A percentile compares a stretch with the other conserved stretches of the same genome.
Evolutionary conservation across 129 eudicot species (phyloP).

Genomic region (Chrysanthemum lavandulifolium): DNA sequence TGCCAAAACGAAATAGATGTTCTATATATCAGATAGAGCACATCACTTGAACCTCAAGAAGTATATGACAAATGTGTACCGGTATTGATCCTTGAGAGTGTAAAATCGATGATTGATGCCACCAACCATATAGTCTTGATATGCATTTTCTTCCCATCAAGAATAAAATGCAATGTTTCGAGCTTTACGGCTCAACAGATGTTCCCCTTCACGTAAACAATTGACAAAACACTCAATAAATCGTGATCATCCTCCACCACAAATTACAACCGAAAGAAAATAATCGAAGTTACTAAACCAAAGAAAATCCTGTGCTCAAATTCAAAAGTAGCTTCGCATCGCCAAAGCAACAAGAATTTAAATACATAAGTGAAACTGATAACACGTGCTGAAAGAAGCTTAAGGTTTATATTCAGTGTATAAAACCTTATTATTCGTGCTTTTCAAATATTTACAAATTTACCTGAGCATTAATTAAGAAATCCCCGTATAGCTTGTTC

Average conservation of each 20-base stretch:
- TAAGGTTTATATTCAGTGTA: background rate
- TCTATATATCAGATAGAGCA: slow-evolving; percentile 12
- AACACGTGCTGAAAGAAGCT: background rate
- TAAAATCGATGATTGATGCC: slow-evolving; percentile 87
- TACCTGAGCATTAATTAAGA: slow-evolving; percentile 94
- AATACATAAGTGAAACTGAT: slow-evolving; percentile 4
- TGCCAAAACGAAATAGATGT: slow-evolving; percentile 29
- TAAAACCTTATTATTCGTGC: background rate
- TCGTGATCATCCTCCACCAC: background rate
- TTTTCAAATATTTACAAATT: background rate
- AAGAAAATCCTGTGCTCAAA: slow-evolving; percentile 99
- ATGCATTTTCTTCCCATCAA: slow-evolving; percentile 62
- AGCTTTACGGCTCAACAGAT: slow-evolving; percentile 76
- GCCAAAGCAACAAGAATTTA: slow-evolving; percentile 92
- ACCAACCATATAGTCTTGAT: slow-evolving; percentile 67
- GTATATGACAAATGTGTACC: slow-evolving; percentile 39
- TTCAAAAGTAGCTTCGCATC: slow-evolving; percentile 95
- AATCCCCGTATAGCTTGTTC: slow-evolving; percentile 94
- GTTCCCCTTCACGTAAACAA: slow-evolving; percentile 54
- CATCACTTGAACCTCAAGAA: background rate
- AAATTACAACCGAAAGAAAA: background rate
- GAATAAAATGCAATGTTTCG: slow-evolving; percentile 51
- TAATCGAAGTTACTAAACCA: slow-evolving; percentile 50
- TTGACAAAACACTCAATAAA: slow-evolving; percentile 6
- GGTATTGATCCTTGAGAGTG: slow-evolving; percentile 90